Conservation (phyloP, 2,329 filamentous ascomycete species). For the Aaosphaeria pasadenensis region DNA sequence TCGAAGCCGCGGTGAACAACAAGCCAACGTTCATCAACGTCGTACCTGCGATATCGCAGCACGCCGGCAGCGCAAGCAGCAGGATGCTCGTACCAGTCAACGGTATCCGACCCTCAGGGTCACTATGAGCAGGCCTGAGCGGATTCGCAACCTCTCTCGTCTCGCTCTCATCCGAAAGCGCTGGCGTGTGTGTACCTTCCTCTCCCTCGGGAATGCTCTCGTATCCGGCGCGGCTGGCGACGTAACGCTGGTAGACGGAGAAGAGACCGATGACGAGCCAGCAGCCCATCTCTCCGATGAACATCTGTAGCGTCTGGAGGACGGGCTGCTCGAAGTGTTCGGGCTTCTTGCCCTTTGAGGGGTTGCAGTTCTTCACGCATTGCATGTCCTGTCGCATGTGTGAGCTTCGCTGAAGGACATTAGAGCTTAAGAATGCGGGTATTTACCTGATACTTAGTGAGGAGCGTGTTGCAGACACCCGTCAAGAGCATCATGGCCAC, state of each 20-base stretch:
- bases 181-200: constrained; percentile 25
- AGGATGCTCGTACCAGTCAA: constrained; percentile 70
- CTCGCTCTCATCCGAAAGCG: constrained; percentile 44
- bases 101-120: constrained; percentile 55
- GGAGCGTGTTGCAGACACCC: constrained; percentile 91
- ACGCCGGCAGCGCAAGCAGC: constrained; percentile 78
- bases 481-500: constrained; percentile 96
- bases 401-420: constrained; percentile 9
- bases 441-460: constrained; percentile 90
- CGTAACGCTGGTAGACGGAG: constrained; percentile 61
- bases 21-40: constrained; percentile 97
- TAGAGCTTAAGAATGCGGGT: constrained; percentile 4
- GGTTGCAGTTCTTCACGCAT: constrained; percentile 87
- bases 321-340: constrained; percentile 89
- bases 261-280: constrained; percentile 83
- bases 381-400: constrained; percentile 72
- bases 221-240: constrained; percentile 57
- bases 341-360: constrained; percentile 62
- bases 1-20: constrained; percentile 88
- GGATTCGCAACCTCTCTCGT: constrained; percentile 53
- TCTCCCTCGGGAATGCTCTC: constrained; percentile 52
- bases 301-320: constrained; percentile 96
- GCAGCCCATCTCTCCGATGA: constrained; percentile 91
- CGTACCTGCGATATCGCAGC: constrained; percentile 91
- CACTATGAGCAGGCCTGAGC: constrained; percentile 42